These are phyloP conservation scores for Naganishia sp. DNA, from an alignment of 1,284 basidiomycete species.

Conservation along the genomic window DNA sequence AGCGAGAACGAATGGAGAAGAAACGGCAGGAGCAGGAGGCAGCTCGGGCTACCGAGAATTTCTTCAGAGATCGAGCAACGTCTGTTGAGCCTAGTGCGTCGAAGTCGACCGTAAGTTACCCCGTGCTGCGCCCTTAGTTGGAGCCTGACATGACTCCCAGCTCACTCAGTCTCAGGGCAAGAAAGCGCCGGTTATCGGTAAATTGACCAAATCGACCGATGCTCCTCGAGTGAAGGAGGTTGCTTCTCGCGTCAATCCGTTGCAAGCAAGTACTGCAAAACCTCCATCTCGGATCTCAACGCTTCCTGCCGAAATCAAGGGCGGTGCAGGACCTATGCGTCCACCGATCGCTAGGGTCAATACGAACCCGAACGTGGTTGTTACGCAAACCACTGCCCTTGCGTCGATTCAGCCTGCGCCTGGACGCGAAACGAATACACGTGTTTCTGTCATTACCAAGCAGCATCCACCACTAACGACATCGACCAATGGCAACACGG, in stretches of 20 bases:
- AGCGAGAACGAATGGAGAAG: constrained; percentile 31
- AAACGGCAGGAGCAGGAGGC: constrained; percentile 30
- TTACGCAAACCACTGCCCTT: constrained; percentile 2
- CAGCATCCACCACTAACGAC: constrained; percentile 19
- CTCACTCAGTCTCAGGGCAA: constrained; percentile 19
- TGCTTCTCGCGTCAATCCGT: neutral
- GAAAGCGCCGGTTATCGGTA: constrained; percentile 4
- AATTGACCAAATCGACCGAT: constrained; percentile 5
- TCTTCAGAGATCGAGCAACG: constrained; percentile 7
- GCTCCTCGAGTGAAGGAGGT: constrained; percentile 1
- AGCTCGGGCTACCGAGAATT: constrained; percentile 7
- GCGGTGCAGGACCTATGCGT: constrained; percentile 20
- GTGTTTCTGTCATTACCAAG: neutral
- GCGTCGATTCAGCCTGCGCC: neutral
- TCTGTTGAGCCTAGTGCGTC: constrained; percentile 8
- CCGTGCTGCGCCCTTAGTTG: neutral
- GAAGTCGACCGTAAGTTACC: constrained; percentile 11
- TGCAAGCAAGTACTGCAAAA: constrained; percentile 11
- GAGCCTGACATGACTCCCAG: neutral
- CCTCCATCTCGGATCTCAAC: constrained; percentile 13
- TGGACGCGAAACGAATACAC: neutral
- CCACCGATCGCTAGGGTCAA: constrained; percentile 17
- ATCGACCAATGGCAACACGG: constrained; percentile 19
- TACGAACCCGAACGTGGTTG: constrained; percentile 13
- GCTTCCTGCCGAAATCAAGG: constrained; percentile 21